Evolutionary conservation across 441 rosid genomes (phyloP).

Genomic region (Erysimum pusillum): DNA sequence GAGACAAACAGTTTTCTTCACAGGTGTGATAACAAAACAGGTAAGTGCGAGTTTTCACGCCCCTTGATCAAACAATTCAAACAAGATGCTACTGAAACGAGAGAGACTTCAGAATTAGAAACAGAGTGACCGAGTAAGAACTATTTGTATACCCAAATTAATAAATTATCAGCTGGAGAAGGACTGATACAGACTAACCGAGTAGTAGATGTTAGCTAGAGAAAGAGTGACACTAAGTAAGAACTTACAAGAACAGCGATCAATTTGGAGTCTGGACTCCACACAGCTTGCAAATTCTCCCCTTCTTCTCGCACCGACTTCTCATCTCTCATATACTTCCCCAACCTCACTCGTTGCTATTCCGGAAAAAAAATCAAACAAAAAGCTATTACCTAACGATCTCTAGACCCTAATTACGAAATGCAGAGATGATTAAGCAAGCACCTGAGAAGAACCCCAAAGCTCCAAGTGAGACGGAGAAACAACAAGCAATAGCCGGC

Average conservation of each 20-base stretch:
- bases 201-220: background rate
- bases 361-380: background rate
- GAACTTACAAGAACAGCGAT: conserved; percentile 82
- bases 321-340: conserved; percentile 83
- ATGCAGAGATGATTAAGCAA: conserved; percentile 25
- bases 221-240: conserved; percentile 11
- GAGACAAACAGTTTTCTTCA: no score
- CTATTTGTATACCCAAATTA: background rate
- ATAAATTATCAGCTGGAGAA: background rate
- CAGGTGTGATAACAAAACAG: no score
- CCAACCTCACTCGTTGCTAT: conserved; percentile 93
- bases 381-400: background rate
- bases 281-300: conserved; percentile 85
- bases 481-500: conserved; percentile 73
- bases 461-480: conserved; percentile 91
- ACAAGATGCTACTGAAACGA: no score
- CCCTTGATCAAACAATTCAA: no score
- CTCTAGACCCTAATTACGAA: background rate
- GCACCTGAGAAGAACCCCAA: conserved; percentile 94
- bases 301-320: conserved; percentile 84
- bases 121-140: no score
- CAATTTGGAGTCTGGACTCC: conserved; percentile 93
- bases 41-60: no score
- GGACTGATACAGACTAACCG: background rate
- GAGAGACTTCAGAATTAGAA: no score